Percentiles rank a stretch among this genome's conserved stretches.
Evolutionary conservation across 139 green algal genomes (phyloP).

Genomic region (Tetradesmus lagerheimii): DNA sequence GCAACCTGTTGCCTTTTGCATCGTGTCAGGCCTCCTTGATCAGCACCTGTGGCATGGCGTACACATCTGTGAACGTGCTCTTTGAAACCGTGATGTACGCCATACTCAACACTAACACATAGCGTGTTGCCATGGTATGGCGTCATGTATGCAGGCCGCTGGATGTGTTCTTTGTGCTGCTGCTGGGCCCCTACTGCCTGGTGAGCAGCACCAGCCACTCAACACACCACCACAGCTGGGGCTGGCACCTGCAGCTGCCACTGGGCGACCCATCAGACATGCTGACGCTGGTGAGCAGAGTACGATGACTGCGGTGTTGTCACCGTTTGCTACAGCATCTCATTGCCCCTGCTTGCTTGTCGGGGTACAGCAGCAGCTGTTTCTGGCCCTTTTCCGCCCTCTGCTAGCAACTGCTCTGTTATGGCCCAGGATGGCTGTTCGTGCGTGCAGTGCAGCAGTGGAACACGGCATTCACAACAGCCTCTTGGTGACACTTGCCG

Average conservation of each 20-base stretch:
- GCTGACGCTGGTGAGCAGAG: slow-evolving; percentile 32
- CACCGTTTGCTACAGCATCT: background rate
- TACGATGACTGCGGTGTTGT: no score
- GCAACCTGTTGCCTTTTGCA: no score
- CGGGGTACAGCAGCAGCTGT: background rate
- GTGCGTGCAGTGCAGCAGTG: background rate
- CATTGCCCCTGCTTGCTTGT: background rate
- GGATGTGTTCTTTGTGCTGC: slow-evolving; percentile 49
- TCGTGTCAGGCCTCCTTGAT: no score
- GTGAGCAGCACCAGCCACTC: slow-evolving; percentile 44
- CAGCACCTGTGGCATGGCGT: no score
- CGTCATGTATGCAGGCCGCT: slow-evolving; percentile 11
- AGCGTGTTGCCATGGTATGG: no score
- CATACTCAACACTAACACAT: no score
- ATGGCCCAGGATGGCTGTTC: no score
- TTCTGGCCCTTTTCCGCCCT: no score
- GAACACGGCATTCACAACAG: no score
- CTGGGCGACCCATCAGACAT: slow-evolving; percentile 15
- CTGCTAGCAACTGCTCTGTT: no score
- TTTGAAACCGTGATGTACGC: no score
- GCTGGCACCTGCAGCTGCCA: slow-evolving; percentile 30
- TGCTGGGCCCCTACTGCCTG: slow-evolving; percentile 44
- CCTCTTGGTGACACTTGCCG: background rate
- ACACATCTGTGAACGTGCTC: no score
- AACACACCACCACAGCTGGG: slow-evolving; percentile 35